Evolutionary conservation across 2,329 filamentous ascomycete genomes (phyloP).

Genomic region (Chaetomium sp.): DNA sequence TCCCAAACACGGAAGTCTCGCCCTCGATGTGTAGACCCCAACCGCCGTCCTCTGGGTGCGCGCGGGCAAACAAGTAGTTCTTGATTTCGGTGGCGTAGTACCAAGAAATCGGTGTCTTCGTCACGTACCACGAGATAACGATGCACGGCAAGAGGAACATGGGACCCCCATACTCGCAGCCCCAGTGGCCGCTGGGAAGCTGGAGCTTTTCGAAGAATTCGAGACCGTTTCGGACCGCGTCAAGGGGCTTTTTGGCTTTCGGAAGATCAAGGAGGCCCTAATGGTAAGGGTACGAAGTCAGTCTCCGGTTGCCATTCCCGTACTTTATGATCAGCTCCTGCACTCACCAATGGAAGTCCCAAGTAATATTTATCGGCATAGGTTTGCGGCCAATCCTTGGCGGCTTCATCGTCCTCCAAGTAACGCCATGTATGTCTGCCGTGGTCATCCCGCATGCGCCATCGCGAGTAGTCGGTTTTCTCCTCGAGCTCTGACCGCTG

Average conservation of each 20-base stretch:
- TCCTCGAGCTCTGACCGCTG: conserved; percentile 43
- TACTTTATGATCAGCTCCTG: neutral
- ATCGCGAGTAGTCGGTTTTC: conserved; percentile 72
- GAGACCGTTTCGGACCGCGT: conserved; percentile 75
- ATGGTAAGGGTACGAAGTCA: neutral
- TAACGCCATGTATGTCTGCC: conserved; percentile 95
- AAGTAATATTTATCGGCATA: conserved; percentile 85
- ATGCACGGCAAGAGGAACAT: conserved; percentile 90
- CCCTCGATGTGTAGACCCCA: conserved; percentile 97
- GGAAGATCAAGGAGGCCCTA: conserved; percentile 71
- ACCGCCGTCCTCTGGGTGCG: conserved; percentile 82
- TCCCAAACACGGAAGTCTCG: conserved; percentile 87
- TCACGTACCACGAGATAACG: conserved; percentile 81
- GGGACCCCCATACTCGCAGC: conserved; percentile 92
- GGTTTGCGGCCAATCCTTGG: conserved; percentile 75
- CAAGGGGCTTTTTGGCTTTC: conserved; percentile 62
- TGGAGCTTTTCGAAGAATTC: conserved; percentile 87
- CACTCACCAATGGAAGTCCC: conserved; percentile 65
- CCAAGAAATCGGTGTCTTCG: conserved; percentile 75
- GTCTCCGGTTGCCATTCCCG: neutral
- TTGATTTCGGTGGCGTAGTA: conserved; percentile 82
- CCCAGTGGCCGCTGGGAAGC: conserved; percentile 86
- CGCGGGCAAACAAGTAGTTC: conserved; percentile 82
- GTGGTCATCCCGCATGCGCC: conserved; percentile 76
- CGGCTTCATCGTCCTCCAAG: conserved; percentile 64